Evolutionary conservation across 2,329 filamentous ascomycete species (phyloP), one percentile per base, ranked within the genome.

Genomic region (Sporothrix brasiliensis): DNA sequence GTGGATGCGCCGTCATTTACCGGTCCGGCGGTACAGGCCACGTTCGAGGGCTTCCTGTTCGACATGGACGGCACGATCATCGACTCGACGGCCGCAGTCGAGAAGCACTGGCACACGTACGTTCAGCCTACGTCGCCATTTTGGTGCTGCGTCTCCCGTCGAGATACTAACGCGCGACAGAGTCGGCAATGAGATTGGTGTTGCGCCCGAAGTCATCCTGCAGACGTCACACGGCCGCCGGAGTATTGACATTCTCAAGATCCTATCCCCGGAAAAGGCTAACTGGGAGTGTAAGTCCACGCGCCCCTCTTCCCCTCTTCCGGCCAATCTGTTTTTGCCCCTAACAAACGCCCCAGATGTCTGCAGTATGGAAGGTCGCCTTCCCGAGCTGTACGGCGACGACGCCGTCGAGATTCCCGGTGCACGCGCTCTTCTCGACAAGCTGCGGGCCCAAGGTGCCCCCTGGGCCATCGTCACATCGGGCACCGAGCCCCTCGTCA

Each of bases 381-480:
- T 98, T 50, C 94, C 94, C 3, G 86, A 88, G 77, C 84, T 91
- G 68, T 92, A 92, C 81, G 93, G 92, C 69, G 80, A 85, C 53
- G 90, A 94, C 79, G 94, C 93, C 52, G 84, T 89, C 72, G 94
- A 97, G 79, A 93, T 98, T 74, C 92, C 93, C 0, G 95, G 94
- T 14, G 91, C 92, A 7, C 88, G 93, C 72, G 78, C 83, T 41
- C 85, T 97, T 69, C 86, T 97, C 66, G 83, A 87, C 73, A 79
- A 83, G 44, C 85, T 97, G 54, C 79, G 91, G 73, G 79, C 83
- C 50, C 82, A 82, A 67, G 80, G 82, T 54, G 87, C 87, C 3
- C 90, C 89, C 69, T 98, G 94, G 95, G 92, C 92, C 67, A 96
- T 98, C 75, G 94, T 94, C 71, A 91, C 89, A 0, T 93, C 90